Conservation (phyloP, 176 grass and related monocot genomes). For the Tuctoria greenei region DNA sequence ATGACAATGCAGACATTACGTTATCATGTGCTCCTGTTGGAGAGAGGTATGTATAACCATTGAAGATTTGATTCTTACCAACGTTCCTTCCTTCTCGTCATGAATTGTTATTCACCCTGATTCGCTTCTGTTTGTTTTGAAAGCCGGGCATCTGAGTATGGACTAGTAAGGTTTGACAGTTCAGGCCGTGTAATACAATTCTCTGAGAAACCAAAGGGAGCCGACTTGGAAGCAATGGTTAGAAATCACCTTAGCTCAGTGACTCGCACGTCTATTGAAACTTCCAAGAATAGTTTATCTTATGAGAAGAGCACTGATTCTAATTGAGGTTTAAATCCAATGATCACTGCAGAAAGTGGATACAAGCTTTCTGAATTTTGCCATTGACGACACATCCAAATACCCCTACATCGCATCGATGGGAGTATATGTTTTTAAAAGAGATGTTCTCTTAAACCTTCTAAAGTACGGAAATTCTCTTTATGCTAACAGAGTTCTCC, state of each 20-base stretch:
- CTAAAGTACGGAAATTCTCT: constrained; percentile 49
- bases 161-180: constrained; percentile 66
- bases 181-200: constrained; percentile 62
- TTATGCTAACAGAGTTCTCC: constrained; percentile 57
- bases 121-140: background rate
- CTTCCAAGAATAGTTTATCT: background rate
- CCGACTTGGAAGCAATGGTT: constrained; percentile 72
- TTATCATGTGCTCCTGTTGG: constrained; percentile 57
- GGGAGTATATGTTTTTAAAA: constrained; percentile 84
- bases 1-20: constrained; percentile 71
- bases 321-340: background rate
- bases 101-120: background rate
- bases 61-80: background rate
- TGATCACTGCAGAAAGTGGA: constrained; percentile 56
- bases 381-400: constrained; percentile 31
- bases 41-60: constrained; percentile 59
- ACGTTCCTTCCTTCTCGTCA: background rate
- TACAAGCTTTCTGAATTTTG: constrained; percentile 45
- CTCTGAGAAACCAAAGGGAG: constrained; percentile 63
- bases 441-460: constrained; percentile 62
- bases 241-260: constrained; percentile 10
- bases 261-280: background rate
- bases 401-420: constrained; percentile 79
- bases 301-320: background rate
- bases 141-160: constrained; percentile 75